Evolutionary conservation across 164 flowering plant genomes (phyloP).

Genomic region (Malania oleifera): DNA sequence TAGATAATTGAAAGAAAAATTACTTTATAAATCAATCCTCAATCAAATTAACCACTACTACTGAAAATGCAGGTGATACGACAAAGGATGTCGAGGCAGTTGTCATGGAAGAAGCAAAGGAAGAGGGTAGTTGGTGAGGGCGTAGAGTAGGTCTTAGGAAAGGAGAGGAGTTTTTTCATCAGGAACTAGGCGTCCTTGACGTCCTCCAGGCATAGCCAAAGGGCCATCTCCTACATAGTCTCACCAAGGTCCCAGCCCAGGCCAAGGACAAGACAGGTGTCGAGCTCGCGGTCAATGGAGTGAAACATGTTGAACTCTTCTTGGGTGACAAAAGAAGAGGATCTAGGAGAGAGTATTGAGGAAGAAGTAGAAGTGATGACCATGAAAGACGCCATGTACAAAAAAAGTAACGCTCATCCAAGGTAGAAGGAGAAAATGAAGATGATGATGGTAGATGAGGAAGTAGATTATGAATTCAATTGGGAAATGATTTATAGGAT

Average conservation of each 20-base stretch:
- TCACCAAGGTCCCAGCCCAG: conserved; percentile 28
- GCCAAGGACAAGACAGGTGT: conserved; percentile 24
- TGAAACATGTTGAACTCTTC: conserved; percentile 42
- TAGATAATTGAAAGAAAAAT: too few species aligned
- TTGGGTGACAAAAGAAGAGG: conserved; percentile 6
- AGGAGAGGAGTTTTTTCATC: conserved; percentile 9
- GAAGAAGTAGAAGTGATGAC: too few species aligned
- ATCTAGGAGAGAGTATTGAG: too few species aligned
- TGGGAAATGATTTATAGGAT: too few species aligned
- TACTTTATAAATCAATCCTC: too few species aligned
- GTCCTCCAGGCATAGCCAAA: conserved; percentile 52
- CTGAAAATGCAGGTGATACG: conserved; percentile 17
- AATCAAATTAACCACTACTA: too few species aligned
- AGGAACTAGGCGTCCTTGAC: conserved; percentile 2
- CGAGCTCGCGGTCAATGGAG: conserved; percentile 41
- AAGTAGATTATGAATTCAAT: too few species aligned
- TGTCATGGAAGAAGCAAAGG: conserved; percentile 26
- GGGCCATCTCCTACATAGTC: conserved; percentile 37
- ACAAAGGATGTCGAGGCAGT: conserved; percentile 12
- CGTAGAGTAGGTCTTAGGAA: conserved; percentile 20
- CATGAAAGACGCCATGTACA: too few species aligned
- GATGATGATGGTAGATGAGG: too few species aligned
- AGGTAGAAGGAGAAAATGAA: too few species aligned
- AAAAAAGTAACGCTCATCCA: too few species aligned
- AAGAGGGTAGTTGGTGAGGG: conserved; percentile 14